Evolutionary conservation across 2,329 filamentous ascomycete genomes (phyloP), one percentile per base, ranked within the genome.

Genomic region (Macroventuria anomochaeta): DNA sequence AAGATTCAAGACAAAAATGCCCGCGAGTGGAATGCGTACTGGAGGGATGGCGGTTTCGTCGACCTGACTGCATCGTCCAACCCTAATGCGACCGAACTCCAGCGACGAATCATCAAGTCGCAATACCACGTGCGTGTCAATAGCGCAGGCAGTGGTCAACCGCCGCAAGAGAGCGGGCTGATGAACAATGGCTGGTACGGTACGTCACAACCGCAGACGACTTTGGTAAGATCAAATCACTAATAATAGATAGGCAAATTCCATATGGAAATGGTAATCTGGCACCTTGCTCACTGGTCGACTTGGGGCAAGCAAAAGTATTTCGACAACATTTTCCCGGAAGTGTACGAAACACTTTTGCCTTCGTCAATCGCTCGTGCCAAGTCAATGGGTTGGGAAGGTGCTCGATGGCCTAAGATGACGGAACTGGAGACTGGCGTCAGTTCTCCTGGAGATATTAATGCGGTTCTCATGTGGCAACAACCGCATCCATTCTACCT

Each of bases 391-490:
- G 74, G 73, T 4, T 76, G 75, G 59, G 59, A 65, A 21, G 74
- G 74, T 68, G 80, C 80, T 25, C 36, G 62, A 33, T 80, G 78
- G 77, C 78, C 78, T 0, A 82, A 85, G 62, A 85, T 84, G 82
- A 82, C 78, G 2, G 82, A 85, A 59, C 78, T 81, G 0, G 34
- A 55, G 0, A 79, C 77, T 0, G 81, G 82, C 23, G 73, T 79
- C 11, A 81, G 77, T 37, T 80, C 82, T 1, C 83, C 83, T 0
- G 84, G 84, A 2, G 81, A 83, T 53, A 85, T 86, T 62, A 86
- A 86, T 61, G 80, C 79, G 2, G 68, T 86, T 2, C 73, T 87
- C 0, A 80, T 85, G 50, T 86, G 84, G 84, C 84, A 86, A 58
- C 83, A 67, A 20, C 83, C 83, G 10, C 84, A 86, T 63, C 75